phyloP scores from a whole-genome alignment of 2,329 filamentous ascomycete species.

The Xylogone sp. region DNA sequence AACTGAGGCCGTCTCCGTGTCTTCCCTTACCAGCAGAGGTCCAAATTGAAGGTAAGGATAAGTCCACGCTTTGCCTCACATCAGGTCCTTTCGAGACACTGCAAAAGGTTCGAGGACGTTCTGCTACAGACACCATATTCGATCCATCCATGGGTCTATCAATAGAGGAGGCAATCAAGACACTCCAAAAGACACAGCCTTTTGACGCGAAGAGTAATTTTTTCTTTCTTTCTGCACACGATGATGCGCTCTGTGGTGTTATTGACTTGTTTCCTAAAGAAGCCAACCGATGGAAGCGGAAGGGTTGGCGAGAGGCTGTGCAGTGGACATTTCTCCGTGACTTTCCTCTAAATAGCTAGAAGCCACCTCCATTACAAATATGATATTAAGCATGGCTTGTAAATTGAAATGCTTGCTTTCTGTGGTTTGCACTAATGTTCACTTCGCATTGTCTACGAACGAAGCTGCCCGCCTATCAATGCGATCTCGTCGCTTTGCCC shows the following conservation, averaged over 20 bases:
- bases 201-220: conserved; percentile 40
- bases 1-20: conserved; percentile 39
- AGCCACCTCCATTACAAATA: too few relatives aligned
- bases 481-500: too few relatives aligned
- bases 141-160: conserved; percentile 6
- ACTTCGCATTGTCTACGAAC: too few relatives aligned
- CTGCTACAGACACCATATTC: conserved; percentile 11
- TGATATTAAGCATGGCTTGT: too few relatives aligned
- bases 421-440: too few relatives aligned
- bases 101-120: conserved; percentile 5
- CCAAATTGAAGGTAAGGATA: conserved; percentile 24
- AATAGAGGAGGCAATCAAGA: conserved; percentile 32
- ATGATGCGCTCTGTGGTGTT: conserved; percentile 36
- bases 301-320: conserved; percentile 40
- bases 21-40: conserved; percentile 33
- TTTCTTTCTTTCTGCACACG: conserved; percentile 44
- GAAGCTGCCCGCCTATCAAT: too few relatives aligned
- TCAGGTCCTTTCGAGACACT: not conserved
- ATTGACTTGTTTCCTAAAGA: conserved; percentile 46
- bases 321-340: conserved; percentile 49
- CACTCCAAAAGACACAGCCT: conserved; percentile 30
- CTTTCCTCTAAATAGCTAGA: conserved; percentile 32
- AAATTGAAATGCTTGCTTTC: too few relatives aligned
- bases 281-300: conserved; percentile 41
- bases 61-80: conserved; percentile 20